Evolutionary conservation across 2,329 filamentous ascomycete species (phyloP), one percentile per base, ranked within the genome.

Genomic region (Ophidiomyces ophidiicola): DNA sequence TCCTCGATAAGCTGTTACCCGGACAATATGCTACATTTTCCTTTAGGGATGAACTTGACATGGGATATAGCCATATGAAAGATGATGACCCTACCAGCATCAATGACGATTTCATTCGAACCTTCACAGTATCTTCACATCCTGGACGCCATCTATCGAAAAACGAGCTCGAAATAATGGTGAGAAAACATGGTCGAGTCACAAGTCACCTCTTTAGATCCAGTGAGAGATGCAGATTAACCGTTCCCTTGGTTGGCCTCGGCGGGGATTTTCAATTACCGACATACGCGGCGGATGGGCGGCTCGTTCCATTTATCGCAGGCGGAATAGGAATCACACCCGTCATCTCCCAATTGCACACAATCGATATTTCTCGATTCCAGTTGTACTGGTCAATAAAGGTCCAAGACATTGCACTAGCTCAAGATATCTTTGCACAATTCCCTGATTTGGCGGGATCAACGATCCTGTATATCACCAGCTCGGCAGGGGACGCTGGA

Each of bases 311-410:
- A 0, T 90, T 87, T 47, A 59, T 92, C 3, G 82, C 82, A 4
- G 82, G 74, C 0, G 85, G 85, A 2, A 81, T 93, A 5, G 85
- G 85, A 0, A 83, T 92, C 44, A 93, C 85, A 19, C 85, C 85
- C 1, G 50, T 90, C 3, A 63, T 92, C n/a, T 75, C 77, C 0
- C 80, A 84, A 49, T 67, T 76, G n/a, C 63, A 61, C 0, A 58
- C 69, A 4, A 53, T 84, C 1, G 56, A 65, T 42, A 46, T 62
- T 4, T 49, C 55, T 1, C 53, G 56, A 3, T 53, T 90, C 25
- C 60, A 51, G 18, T 53, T 90, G 3, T 63, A 85, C 1, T 92
- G 84, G 85, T 78, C 74, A 1, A 48, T 87, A 3, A 64, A 70
- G 5, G 56, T 58, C 0, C 67, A 65, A 2, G 85, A 92, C 57